A percentile compares a stretch with the other conserved stretches of the same genome.
Evolutionary conservation across 2,329 filamentous ascomycete species (phyloP).

Genomic region (Macrophomina phaseolina): DNA sequence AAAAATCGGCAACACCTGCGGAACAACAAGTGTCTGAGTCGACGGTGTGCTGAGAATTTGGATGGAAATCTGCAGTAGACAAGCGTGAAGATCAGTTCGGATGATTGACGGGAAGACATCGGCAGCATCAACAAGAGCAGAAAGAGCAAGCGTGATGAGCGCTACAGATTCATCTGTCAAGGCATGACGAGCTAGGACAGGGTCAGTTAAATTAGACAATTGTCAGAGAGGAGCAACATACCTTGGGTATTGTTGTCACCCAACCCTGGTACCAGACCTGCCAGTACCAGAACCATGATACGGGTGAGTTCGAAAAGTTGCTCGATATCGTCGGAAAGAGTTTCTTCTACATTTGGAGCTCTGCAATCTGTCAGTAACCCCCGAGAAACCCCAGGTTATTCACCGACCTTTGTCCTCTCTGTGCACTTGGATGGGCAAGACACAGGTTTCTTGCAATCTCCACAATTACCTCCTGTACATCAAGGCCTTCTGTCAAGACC

Average conservation of each 20-base stretch:
- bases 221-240: conserved; percentile 25
- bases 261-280: conserved; percentile 84
- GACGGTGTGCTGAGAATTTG: conserved; percentile 86
- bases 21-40: conserved; percentile 88
- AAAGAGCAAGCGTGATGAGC: conserved; percentile 79
- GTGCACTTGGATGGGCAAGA: conserved; percentile 87
- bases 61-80: conserved; percentile 94
- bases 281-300: conserved; percentile 92
- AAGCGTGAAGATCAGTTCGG: conserved; percentile 93
- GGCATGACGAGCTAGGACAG: conserved; percentile 68
- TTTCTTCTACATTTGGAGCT: conserved; percentile 62
- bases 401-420: conserved; percentile 61
- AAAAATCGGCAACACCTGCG: conserved; percentile 87
- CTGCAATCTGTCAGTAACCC: conserved; percentile 29
- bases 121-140: conserved; percentile 90
- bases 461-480: conserved; percentile 90
- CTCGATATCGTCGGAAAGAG: conserved; percentile 95
- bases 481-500: conserved; percentile 85
- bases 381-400: conserved; percentile 43
- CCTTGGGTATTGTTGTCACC: conserved; percentile 58
- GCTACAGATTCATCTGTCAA: conserved; percentile 86
- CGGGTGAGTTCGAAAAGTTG: conserved; percentile 96
- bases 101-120: conserved; percentile 97
- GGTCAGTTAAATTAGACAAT: conserved; percentile 45
- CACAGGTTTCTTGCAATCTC: conserved; percentile 91